phyloP scores from a whole-genome alignment of 257 asterid species.

The Craterostigma plantagineum region DNA sequence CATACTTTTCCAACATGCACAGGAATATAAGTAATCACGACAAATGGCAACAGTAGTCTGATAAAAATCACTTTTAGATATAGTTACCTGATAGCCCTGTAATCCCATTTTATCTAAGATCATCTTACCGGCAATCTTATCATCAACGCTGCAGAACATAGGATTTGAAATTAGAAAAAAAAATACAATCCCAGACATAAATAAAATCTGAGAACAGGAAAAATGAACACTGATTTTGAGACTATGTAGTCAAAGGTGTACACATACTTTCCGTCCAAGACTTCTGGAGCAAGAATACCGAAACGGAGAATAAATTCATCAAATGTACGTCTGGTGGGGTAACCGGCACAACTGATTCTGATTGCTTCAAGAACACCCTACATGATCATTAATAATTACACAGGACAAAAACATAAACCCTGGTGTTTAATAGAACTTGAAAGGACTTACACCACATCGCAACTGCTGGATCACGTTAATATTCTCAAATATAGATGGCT shows the following conservation, averaged over 20 bases:
- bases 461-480: conserved; percentile 78
- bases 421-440: conserved; percentile 9
- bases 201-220: neutral
- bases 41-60: no score
- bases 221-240: neutral
- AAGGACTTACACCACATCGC: conserved; percentile 93
- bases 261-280: conserved; percentile 60
- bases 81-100: conserved; percentile 74
- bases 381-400: conserved; percentile 6
- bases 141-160: conserved; percentile 49
- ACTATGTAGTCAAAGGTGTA: conserved; percentile 1
- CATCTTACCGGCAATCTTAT: conserved; percentile 76
- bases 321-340: conserved; percentile 93
- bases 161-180: neutral
- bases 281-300: conserved; percentile 91
- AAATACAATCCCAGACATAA: neutral
- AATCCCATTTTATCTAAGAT: conserved; percentile 82
- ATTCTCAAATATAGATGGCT: conserved; percentile 94
- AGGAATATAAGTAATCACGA: no score
- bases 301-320: conserved; percentile 96
- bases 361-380: conserved; percentile 99
- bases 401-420: conserved; percentile 5
- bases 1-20: no score
- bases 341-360: conserved; percentile 98
- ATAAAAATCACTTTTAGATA: no score